Evolutionary conservation across 2,329 filamentous ascomycete genomes (phyloP).

Genomic region (Talaromyces sp.): DNA sequence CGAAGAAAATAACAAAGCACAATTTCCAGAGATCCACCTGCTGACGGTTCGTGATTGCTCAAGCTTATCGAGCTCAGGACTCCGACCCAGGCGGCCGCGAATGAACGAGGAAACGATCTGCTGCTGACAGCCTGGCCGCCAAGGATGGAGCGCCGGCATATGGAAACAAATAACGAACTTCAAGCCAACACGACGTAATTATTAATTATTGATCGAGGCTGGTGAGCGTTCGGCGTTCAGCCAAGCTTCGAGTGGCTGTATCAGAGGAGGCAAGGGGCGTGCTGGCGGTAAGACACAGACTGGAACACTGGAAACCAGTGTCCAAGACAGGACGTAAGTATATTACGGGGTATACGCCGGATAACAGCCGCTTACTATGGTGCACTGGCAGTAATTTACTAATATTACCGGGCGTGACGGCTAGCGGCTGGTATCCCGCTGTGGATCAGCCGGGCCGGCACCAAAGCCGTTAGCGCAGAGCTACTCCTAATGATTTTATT

Average conservation of each 20-base stretch:
- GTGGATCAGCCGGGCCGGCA: constrained; percentile 7
- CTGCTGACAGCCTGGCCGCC: not conserved
- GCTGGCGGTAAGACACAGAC: no score
- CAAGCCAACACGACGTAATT: not conserved
- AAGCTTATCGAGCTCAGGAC: not conserved
- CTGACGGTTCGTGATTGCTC: not conserved
- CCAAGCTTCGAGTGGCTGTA: not conserved
- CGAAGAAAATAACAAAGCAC: not conserved
- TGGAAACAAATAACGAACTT: not conserved
- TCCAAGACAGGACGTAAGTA: not conserved
- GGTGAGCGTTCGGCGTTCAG: not conserved
- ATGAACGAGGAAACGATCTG: not conserved
- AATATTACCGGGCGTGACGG: not conserved
- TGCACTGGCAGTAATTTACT: not conserved
- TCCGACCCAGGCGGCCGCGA: not conserved
- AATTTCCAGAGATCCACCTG: not conserved
- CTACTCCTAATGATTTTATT: not conserved
- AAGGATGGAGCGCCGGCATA: not conserved
- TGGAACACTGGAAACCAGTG: no score
- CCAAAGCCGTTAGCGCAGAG: not conserved
- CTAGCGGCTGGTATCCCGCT: constrained; percentile 5
- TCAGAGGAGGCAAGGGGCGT: not conserved
- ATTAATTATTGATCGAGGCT: not conserved
- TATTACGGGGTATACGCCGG: not conserved
- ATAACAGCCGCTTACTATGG: not conserved